These are phyloP conservation scores for Bothriochloa decipiens DNA, from an alignment of 176 grass and related monocot species.

Conservation along the genomic window DNA sequence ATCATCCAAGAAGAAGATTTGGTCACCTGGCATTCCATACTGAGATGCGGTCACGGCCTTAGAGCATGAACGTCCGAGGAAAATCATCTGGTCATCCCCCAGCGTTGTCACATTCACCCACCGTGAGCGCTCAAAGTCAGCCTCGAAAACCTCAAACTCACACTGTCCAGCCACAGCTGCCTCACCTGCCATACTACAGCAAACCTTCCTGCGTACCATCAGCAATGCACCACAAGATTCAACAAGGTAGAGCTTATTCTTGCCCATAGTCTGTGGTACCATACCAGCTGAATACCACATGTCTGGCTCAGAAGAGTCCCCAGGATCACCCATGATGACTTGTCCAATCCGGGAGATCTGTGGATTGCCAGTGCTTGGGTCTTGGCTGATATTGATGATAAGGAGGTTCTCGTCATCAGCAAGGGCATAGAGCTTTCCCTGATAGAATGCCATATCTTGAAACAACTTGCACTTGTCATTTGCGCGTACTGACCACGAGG, in stretches of 20 bases:
- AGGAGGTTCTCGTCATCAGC: background rate
- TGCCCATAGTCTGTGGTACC: background rate
- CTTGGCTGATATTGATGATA: constrained; percentile 13
- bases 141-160: constrained; percentile 37
- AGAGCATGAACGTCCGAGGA: constrained; percentile 5
- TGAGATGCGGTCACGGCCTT: background rate
- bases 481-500: background rate
- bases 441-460: constrained; percentile 33
- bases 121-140: constrained; percentile 1
- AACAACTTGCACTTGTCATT: background rate
- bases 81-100: constrained; percentile 23
- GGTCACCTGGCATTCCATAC: constrained; percentile 1
- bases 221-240: constrained; percentile 13
- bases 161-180: background rate
- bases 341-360: constrained; percentile 29
- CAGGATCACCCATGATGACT: constrained; percentile 20
- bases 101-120: constrained; percentile 23
- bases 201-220: constrained; percentile 31
- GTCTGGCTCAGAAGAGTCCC: background rate
- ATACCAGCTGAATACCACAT: background rate
- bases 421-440: constrained; percentile 25
- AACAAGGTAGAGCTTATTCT: constrained; percentile 34
- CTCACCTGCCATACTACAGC: background rate
- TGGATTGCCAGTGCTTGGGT: constrained; percentile 26
- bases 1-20: constrained; percentile 35